Conservation (phyloP, 1,284 basidiomycete genomes). For the Vanrija humicola region DNA sequence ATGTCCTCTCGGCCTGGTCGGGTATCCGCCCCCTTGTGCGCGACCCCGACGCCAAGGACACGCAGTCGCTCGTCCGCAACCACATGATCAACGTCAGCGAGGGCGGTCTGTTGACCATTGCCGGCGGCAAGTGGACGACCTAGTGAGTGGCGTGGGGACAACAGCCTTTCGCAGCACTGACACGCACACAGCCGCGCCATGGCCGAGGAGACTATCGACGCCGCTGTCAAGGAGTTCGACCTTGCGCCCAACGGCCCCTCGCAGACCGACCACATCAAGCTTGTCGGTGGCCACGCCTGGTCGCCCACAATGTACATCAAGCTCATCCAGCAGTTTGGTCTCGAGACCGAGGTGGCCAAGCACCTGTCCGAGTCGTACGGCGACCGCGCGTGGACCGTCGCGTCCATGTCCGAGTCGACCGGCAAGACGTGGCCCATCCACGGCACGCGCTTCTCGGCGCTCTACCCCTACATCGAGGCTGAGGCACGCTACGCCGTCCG, state of each 20-base stretch:
- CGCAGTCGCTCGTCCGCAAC: constrained; percentile 85
- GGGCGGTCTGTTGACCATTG: constrained; percentile 85
- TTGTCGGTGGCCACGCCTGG: constrained; percentile 95
- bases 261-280: constrained; percentile 73
- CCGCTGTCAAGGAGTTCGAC: constrained; percentile 75
- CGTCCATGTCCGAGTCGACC: constrained; percentile 72
- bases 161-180: too few species aligned
- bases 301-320: constrained; percentile 95
- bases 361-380: constrained; percentile 88
- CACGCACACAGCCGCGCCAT: constrained; percentile 60
- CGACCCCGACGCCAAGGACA: constrained; percentile 74
- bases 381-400: constrained; percentile 93
- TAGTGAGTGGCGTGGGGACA: too few species aligned
- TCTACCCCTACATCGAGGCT: constrained; percentile 88
- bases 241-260: constrained; percentile 61
- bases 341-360: constrained; percentile 87
- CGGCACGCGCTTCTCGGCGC: constrained; percentile 68
- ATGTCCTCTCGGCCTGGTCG: constrained; percentile 94
- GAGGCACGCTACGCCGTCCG: constrained; percentile 87
- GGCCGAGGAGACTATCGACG: constrained; percentile 93
- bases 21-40: constrained; percentile 86
- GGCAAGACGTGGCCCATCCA: constrained; percentile 71
- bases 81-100: constrained; percentile 86
- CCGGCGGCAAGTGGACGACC: constrained; percentile 98
- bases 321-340: constrained; percentile 83